These are phyloP conservation scores for Fusarium subglutinans DNA, from an alignment of 2,329 filamentous ascomycete species.

Conservation along the genomic window DNA sequence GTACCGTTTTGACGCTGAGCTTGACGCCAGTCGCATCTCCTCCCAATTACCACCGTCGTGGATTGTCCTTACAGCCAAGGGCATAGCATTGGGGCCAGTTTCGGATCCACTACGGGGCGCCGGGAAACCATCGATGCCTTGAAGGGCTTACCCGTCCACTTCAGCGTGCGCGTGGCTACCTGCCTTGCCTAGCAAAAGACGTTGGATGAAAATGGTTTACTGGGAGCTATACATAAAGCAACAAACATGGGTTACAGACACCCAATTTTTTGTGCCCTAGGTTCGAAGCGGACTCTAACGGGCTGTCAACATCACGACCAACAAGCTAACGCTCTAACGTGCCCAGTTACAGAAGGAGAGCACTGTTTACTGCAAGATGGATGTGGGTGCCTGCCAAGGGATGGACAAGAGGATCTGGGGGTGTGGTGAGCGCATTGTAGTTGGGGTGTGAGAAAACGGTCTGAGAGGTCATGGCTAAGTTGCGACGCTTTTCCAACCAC, in stretches of 20 bases:
- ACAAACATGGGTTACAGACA: background rate
- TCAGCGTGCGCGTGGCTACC: slow-evolving; percentile 17
- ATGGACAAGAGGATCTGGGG: slow-evolving; percentile 15
- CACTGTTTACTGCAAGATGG: slow-evolving; percentile 17
- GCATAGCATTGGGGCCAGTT: slow-evolving; percentile 30
- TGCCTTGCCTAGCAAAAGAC: background rate
- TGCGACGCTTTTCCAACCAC: slow-evolving; percentile 32
- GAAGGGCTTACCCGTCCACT: slow-evolving; percentile 7
- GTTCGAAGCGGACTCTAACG: background rate
- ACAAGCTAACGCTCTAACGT: slow-evolving; percentile 15
- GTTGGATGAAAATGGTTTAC: slow-evolving; percentile 10
- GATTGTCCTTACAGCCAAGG: slow-evolving; percentile 30
- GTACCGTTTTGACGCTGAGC: slow-evolving; percentile 29
- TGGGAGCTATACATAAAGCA: slow-evolving; percentile 3
- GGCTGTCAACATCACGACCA: slow-evolving; percentile 27
- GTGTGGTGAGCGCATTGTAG: background rate
- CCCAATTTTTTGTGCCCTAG: background rate
- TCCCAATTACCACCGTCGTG: slow-evolving; percentile 30
- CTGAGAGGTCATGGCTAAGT: slow-evolving; percentile 5
- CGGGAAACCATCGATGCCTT: slow-evolving; percentile 21
- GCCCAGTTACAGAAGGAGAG: slow-evolving; percentile 16
- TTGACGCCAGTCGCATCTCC: slow-evolving; percentile 28
- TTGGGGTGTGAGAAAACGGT: slow-evolving; percentile 19
- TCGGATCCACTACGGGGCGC: slow-evolving; percentile 24
- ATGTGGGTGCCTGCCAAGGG: slow-evolving; percentile 20